phyloP scores from a whole-genome alignment of 305 asterid species.

The Fraxinus baroniana region DNA sequence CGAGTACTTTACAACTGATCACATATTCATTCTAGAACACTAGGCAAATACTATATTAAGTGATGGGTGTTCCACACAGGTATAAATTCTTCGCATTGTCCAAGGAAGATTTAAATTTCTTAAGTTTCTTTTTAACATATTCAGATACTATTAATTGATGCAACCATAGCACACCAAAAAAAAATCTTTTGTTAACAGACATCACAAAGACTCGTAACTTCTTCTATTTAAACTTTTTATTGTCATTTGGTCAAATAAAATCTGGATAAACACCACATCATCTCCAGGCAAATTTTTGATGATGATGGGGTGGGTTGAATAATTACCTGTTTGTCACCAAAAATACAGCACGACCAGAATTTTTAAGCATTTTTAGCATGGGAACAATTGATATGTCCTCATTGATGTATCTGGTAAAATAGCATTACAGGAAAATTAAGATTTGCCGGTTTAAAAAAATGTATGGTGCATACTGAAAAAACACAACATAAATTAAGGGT shows the following conservation, averaged over 20 bases:
- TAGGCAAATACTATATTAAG: not conserved
- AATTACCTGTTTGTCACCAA: constrained; percentile 94
- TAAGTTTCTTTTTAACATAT: not conserved
- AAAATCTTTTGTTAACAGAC: not conserved
- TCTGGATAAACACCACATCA: not conserved
- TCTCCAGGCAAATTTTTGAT: not conserved
- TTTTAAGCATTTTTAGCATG: constrained; percentile 88
- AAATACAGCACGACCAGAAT: constrained; percentile 88
- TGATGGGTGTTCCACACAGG: not conserved
- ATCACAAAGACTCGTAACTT: not conserved
- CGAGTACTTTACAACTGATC: not conserved
- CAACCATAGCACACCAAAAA: not conserved
- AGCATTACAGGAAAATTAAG: not conserved
- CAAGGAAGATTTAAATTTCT: not conserved
- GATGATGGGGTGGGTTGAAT: not conserved
- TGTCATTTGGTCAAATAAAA: not conserved
- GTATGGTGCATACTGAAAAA: not conserved
- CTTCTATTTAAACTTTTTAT: not conserved
- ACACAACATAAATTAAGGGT: not conserved
- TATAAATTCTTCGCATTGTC: not conserved
- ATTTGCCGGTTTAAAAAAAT: not conserved
- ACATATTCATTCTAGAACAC: not conserved
- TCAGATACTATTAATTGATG: not conserved
- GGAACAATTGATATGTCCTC: constrained; percentile 77
- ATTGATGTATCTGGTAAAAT: constrained; percentile 42